Evolutionary conservation across 306 rosid genomes (phyloP).

Genomic region (Cucurbita maxima): DNA sequence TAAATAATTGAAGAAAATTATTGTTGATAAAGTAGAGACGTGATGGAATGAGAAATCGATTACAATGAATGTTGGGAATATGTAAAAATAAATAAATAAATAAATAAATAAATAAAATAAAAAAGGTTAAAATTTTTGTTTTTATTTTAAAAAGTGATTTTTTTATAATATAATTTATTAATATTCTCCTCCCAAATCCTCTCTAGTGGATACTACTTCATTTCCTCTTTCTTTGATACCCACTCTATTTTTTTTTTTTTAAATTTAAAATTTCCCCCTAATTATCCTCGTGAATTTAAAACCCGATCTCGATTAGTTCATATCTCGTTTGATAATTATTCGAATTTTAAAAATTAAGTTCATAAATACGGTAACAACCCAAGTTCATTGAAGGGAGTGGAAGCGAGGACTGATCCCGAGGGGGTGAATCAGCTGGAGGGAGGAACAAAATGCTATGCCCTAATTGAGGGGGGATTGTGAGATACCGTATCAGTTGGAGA

Average conservation of each 20-base stretch:
- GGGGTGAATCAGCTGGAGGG: too few species aligned
- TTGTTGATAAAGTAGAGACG: too few species aligned
- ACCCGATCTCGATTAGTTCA: too few species aligned
- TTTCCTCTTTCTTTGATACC: background rate
- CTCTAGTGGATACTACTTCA: background rate
- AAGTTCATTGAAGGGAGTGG: too few species aligned
- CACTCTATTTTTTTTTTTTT: background rate
- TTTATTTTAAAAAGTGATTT: background rate
- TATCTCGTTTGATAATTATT: too few species aligned
- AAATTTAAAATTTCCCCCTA: background rate
- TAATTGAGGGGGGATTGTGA: too few species aligned
- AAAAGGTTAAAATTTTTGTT: background rate
- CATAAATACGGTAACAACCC: too few species aligned
- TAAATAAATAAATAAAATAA: background rate
- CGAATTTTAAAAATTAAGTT: too few species aligned
- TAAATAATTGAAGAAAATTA: background rate
- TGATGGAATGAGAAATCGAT: background rate
- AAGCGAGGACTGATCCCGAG: too few species aligned
- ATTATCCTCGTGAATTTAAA: background rate
- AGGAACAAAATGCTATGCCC: too few species aligned
- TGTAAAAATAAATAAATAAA: background rate
- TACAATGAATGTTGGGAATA: conserved; percentile 4
- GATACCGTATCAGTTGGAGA: too few species aligned
- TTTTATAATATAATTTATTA: background rate
- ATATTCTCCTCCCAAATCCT: background rate